These are phyloP conservation scores for Candida hungchunana DNA, from an alignment of 805 yeast species.

Conservation along the genomic window DNA sequence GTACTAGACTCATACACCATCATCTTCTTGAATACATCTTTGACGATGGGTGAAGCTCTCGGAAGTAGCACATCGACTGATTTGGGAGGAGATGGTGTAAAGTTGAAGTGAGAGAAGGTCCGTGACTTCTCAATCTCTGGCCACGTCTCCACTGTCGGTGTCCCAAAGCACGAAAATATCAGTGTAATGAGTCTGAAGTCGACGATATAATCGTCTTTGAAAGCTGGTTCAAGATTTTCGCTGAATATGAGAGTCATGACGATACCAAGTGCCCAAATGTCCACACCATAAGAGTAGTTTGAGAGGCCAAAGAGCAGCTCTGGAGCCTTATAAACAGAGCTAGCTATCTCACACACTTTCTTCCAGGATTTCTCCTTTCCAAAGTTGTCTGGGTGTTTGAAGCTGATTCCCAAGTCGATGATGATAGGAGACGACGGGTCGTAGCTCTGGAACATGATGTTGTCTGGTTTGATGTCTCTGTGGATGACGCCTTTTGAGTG, in stretches of 20 bases:
- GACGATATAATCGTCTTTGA: conserved; percentile 37
- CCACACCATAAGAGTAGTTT: conserved; percentile 52
- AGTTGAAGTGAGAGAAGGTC: conserved; percentile 28
- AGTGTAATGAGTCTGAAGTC: conserved; percentile 58
- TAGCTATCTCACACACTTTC: conserved; percentile 53
- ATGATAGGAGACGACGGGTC: conserved; percentile 29
- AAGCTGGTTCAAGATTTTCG: conserved; percentile 33
- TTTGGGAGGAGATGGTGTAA: conserved; percentile 22
- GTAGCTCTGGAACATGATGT: conserved; percentile 50
- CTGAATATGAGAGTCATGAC: conserved; percentile 51
- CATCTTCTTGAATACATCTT: conserved; percentile 37
- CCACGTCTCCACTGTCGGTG: conserved; percentile 47
- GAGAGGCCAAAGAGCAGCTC: conserved; percentile 62
- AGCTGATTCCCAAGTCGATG: conserved; percentile 41
- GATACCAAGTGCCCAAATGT: conserved; percentile 72
- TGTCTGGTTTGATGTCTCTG: conserved; percentile 87
- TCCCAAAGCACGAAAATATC: conserved; percentile 57
- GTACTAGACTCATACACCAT: conserved; percentile 37
- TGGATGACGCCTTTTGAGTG: conserved; percentile 80
- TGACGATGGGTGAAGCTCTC: conserved; percentile 23
- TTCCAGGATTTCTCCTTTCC: conserved; percentile 46
- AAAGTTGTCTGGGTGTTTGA: conserved; percentile 45
- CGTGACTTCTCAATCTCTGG: conserved; percentile 37
- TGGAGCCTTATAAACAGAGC: conserved; percentile 69
- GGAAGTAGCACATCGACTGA: conserved; percentile 33